Conservation (phyloP, 495 filamentous ascomycete genomes). For the Achaetomiella virescens region DNA sequence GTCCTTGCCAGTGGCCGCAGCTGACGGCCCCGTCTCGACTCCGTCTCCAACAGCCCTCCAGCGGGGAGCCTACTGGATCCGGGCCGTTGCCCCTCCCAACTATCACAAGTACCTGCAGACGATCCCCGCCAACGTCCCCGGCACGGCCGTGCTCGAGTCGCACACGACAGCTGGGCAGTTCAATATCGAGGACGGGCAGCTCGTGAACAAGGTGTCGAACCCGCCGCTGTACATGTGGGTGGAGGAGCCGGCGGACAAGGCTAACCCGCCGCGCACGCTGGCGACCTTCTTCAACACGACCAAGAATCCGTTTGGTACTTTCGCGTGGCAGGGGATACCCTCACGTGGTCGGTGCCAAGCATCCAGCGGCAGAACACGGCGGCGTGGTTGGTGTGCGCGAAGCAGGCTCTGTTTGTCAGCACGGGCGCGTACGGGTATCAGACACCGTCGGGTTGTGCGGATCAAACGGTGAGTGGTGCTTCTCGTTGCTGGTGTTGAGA, state of each 20-base stretch:
- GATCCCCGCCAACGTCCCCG: conserved; percentile 40
- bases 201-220: conserved; percentile 46
- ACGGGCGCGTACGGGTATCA: conserved; percentile 53
- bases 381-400: conserved; percentile 53
- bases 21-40: conserved; percentile 7
- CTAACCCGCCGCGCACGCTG: conserved; percentile 39
- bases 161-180: conserved; percentile 56
- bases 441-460: conserved; percentile 52
- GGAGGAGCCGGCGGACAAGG: conserved; percentile 44
- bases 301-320: conserved; percentile 52
- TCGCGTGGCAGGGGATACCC: conserved; percentile 52
- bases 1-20: conserved; percentile 11
- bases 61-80: conserved; percentile 54
- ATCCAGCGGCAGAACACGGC: conserved; percentile 48
- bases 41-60: conserved; percentile 37
- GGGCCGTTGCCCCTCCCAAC: conserved; percentile 53
- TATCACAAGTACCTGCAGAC: conserved; percentile 61
- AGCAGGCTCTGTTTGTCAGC: conserved; percentile 52
- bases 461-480: conserved; percentile 49
- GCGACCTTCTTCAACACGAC: conserved; percentile 45
- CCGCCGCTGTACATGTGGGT: conserved; percentile 41
- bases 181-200: conserved; percentile 50
- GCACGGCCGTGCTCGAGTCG: conserved; percentile 46
- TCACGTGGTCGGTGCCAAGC: conserved; percentile 46
- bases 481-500: background rate